Percentiles rank a stretch among this genome's conserved stretches.
Evolutionary conservation across 768 basidiomycete genomes (phyloP).

Genomic region (Boletus huronensis): DNA sequence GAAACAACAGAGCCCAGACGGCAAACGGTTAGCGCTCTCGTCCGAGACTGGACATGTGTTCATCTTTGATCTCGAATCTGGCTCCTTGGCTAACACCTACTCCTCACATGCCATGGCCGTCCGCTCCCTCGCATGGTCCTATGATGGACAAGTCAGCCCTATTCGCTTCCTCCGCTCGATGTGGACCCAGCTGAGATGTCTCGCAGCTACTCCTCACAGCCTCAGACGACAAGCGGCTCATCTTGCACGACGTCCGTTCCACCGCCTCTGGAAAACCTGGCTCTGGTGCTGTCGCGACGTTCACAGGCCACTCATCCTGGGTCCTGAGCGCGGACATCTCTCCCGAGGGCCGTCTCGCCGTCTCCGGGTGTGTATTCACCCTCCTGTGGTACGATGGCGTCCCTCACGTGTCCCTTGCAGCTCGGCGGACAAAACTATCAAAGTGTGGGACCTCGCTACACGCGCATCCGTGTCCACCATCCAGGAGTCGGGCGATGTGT

Average conservation of each 20-base stretch:
- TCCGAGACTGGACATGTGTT: conserved; percentile 87
- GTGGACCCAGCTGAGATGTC: neutral
- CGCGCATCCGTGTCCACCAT: conserved; percentile 73
- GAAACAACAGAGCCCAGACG: conserved; percentile 75
- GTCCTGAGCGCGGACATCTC: conserved; percentile 80
- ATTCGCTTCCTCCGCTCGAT: neutral
- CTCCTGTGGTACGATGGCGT: neutral
- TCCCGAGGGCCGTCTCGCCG: conserved; percentile 72
- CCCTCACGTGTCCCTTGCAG: conserved; percentile 33
- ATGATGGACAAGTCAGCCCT: conserved; percentile 73
- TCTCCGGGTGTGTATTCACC: conserved; percentile 65
- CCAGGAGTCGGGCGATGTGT: conserved; percentile 77
- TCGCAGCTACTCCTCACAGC: conserved; percentile 81
- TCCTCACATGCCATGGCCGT: conserved; percentile 90
- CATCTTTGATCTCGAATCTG: conserved; percentile 76
- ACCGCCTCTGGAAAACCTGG: conserved; percentile 56
- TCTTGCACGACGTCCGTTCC: conserved; percentile 86
- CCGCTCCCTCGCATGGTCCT: conserved; percentile 84
- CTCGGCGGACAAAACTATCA: conserved; percentile 81
- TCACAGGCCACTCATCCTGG: conserved; percentile 91
- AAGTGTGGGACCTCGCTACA: conserved; percentile 81
- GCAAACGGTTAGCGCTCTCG: conserved; percentile 74
- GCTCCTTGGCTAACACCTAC: conserved; percentile 63
- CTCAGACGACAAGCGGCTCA: conserved; percentile 89
- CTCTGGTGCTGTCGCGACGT: conserved; percentile 75